A percentile compares a stretch with the other conserved stretches of the same genome.
phyloP scores from a whole-genome alignment of 805 yeast genomes.

The Saccharomycopsis sp. region DNA sequence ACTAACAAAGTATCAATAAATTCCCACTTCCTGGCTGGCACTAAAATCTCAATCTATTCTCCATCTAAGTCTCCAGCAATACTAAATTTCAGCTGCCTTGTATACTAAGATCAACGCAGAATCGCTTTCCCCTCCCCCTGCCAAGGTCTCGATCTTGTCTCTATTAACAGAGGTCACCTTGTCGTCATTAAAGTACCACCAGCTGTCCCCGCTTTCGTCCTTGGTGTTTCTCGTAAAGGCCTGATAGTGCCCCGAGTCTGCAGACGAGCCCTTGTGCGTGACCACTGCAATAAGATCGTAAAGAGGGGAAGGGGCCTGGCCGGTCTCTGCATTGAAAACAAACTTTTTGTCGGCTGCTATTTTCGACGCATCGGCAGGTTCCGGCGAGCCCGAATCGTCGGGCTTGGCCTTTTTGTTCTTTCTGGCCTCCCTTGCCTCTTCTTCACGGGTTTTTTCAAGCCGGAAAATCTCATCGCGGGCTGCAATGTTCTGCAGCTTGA shows the following conservation, averaged over 20 bases:
- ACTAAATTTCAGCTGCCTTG: slow-evolving; percentile 56
- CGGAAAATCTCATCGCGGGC: slow-evolving; percentile 72
- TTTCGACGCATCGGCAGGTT: not conserved
- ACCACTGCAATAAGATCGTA: slow-evolving; percentile 78
- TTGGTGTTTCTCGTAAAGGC: slow-evolving; percentile 70
- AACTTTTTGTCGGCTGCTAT: slow-evolving; percentile 35
- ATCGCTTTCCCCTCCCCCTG: slow-evolving; percentile 98
- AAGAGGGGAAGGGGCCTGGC: slow-evolving; percentile 82
- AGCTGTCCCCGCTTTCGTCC: slow-evolving; percentile 59
- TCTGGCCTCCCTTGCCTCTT: slow-evolving; percentile 65
- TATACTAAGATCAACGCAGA: slow-evolving; percentile 86
- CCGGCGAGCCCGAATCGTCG: not conserved
- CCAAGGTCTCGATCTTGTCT: slow-evolving; percentile 74
- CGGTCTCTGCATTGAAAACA: slow-evolving; percentile 25
- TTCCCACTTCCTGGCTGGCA: too few relatives aligned
- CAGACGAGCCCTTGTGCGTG: slow-evolving; percentile 92
- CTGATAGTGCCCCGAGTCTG: slow-evolving; percentile 97
- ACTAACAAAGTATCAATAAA: too few relatives aligned
- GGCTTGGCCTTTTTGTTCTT: slow-evolving; percentile 38
- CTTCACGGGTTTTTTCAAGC: slow-evolving; percentile 67
- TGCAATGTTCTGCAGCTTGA: slow-evolving; percentile 57
- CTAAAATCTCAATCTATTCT: too few relatives aligned
- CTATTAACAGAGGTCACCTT: slow-evolving; percentile 70
- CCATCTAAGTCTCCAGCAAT: too few relatives aligned
- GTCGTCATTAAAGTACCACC: slow-evolving; percentile 97